Base-by-base conservation (phyloP, 1,139 yeast genomes). In the Pichia norvegensis region DNA sequence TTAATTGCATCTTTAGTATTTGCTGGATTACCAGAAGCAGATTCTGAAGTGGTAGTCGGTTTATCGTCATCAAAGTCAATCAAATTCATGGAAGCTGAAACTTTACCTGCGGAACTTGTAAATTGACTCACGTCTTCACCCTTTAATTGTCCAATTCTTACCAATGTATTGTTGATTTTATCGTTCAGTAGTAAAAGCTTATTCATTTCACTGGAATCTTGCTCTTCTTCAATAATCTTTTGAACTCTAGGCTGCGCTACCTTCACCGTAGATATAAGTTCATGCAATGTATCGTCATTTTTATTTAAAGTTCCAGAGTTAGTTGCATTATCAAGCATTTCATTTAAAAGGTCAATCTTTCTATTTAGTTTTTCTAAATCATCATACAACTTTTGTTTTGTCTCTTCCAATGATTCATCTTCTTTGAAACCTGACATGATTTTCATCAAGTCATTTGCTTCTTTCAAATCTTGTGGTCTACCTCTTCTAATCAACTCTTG, bases 371-470 rank as follows among this genome's bases (percentile, higher is more conserved):
- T 82, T 46, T 85, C 88, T 47, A 94, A 72, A 60, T 94, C 98
- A 54, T 85, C 88, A 38, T 81, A 79, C 38, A 90, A 84, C 56
- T 84, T 80, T 51, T 86, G 87, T 58, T 79, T 79, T 55, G 87
- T 85, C 55, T 75, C 77, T 52, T 78, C 78, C 39, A 73, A 67
- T 35, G 70, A 67, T 38, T 59, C 63, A 63, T 94, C 96, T 53
- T 86, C 94, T 65, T 84, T 84, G 69, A 86, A 92, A 3, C 99
- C 99, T 10, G 98, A 95, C 97, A 92, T 90, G 56, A 92, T 81
- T 63, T 90, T 88, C 98, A 92, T 94, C 63, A 92, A 74, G 57
- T 85, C 85, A 65, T 92, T 92, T 36, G 99, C 99, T 65, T 92
- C 98, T 59, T 85, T 88, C 61, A 92, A 76, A 66, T 92, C 99